phyloP scores from a whole-genome alignment of 1,284 basidiomycete genomes.

The Jaminaea rosea region DNA sequence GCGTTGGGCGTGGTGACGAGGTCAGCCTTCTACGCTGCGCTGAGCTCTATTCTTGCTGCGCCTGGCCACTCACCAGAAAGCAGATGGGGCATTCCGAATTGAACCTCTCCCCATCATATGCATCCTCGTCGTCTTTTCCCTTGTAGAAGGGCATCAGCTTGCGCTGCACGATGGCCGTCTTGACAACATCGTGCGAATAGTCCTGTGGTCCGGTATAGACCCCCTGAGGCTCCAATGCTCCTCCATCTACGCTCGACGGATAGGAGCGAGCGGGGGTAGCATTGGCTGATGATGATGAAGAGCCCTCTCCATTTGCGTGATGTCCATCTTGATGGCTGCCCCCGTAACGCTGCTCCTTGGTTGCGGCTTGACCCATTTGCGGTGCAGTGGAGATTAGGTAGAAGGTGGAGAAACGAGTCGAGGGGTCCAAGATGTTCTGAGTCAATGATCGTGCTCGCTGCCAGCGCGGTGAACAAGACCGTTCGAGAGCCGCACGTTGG shows the following conservation, averaged over 20 bases:
- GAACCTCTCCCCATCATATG: constrained; percentile 72
- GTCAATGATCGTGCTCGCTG: too few relatives aligned
- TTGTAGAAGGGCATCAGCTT: constrained; percentile 90
- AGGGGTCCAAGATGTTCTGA: too few relatives aligned
- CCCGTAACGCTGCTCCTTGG: constrained; percentile 4
- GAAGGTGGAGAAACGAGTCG: too few relatives aligned
- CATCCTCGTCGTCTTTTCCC: constrained; percentile 84
- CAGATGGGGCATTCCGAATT: constrained; percentile 97
- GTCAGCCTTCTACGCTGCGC: neutral
- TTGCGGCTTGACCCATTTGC: constrained; percentile 9
- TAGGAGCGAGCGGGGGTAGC: neutral
- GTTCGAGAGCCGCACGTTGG: too few relatives aligned
- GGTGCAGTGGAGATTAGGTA: too few relatives aligned
- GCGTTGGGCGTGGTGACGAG: neutral
- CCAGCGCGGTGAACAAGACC: too few relatives aligned
- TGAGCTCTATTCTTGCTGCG: too few relatives aligned
- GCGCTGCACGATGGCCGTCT: constrained; percentile 74
- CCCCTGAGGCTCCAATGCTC: constrained; percentile 75
- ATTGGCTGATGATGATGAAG: neutral
- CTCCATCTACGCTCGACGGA: constrained; percentile 51
- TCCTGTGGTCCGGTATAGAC: constrained; percentile 69
- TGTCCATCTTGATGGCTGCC: neutral
- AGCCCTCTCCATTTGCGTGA: too few relatives aligned
- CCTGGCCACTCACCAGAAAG: constrained; percentile 67
- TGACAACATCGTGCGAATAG: constrained; percentile 80